Percentiles rank a stretch among this genome's conserved stretches.
Conservation (phyloP, 1,284 basidiomycete species). For the Cryptococcus jaspeensis region DNA sequence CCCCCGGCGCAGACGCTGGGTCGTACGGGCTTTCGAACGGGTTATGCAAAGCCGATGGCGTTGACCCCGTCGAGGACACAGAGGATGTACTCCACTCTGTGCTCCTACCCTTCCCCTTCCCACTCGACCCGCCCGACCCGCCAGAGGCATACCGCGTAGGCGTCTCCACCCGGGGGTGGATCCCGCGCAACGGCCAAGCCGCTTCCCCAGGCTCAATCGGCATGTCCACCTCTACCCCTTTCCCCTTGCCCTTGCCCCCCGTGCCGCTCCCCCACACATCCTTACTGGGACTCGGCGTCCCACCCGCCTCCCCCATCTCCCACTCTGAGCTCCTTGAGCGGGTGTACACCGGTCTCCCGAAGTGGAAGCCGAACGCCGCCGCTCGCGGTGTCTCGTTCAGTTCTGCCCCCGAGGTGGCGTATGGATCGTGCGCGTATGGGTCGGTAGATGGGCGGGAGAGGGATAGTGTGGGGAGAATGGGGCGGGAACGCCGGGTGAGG, state of each 20-base stretch:
- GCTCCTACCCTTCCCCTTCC: too few species aligned
- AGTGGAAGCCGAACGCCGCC: conserved; percentile 4
- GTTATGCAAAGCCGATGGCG: too few species aligned
- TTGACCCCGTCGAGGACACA: too few species aligned
- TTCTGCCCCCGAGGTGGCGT: not conserved
- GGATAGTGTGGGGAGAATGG: conserved; percentile 12
- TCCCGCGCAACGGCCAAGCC: conserved; percentile 10
- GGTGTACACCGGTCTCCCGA: conserved; percentile 14
- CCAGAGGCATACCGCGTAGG: too few species aligned
- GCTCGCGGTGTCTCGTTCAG: conserved; percentile 9
- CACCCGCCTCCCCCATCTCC: conserved; percentile 7
- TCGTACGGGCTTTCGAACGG: too few species aligned
- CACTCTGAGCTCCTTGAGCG: conserved; percentile 19
- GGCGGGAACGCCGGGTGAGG: not conserved
- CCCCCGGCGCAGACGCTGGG: too few species aligned
- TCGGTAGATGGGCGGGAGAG: conserved; percentile 19
- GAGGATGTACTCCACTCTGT: too few species aligned
- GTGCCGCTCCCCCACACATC: not conserved
- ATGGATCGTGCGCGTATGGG: conserved; percentile 11
- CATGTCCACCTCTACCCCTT: conserved; percentile 7
- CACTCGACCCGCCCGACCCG: too few species aligned
- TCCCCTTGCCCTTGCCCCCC: conserved; percentile 3
- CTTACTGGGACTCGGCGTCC: not conserved
- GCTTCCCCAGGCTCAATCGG: conserved; percentile 13
- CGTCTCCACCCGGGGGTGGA: not conserved